These are phyloP conservation scores for Marasmius oreades DNA, from an alignment of 1,284 basidiomycete genomes.

Conservation along the genomic window DNA sequence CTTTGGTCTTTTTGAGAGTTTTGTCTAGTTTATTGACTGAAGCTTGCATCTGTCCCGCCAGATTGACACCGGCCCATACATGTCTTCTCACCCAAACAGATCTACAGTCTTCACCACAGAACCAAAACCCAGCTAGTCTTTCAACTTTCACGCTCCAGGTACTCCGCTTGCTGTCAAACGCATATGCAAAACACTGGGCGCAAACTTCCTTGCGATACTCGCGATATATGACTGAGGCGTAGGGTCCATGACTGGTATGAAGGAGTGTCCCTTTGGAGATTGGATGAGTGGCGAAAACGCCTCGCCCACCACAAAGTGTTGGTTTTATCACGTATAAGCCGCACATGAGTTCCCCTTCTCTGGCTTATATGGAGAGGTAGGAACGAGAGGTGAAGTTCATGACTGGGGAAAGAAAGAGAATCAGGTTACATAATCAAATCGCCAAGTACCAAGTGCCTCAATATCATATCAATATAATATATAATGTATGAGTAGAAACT, in stretches of 20 bases:
- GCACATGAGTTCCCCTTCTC: neutral
- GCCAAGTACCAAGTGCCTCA: too few relatives aligned
- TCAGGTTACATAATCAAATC: too few relatives aligned
- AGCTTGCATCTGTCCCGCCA: constrained; percentile 28
- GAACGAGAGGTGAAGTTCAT: neutral
- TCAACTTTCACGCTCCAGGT: constrained; percentile 40
- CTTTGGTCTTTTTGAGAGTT: constrained; percentile 26
- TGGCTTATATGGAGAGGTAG: neutral
- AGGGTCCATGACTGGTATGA: constrained; percentile 39
- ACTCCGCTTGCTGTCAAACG: constrained; percentile 40
- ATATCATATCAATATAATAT: too few relatives aligned
- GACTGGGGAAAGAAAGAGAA: too few relatives aligned
- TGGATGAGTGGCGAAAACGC: constrained; percentile 40
- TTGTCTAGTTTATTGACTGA: constrained; percentile 33
- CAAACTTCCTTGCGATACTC: constrained; percentile 64
- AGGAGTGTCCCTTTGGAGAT: constrained; percentile 41
- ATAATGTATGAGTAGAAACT: too few relatives aligned
- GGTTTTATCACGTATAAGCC: constrained; percentile 13
- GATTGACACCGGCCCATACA: constrained; percentile 23
- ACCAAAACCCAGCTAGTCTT: constrained; percentile 41
- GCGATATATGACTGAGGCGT: constrained; percentile 45
- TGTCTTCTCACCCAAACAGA: constrained; percentile 38
- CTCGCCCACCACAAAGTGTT: constrained; percentile 49
- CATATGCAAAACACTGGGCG: constrained; percentile 57
- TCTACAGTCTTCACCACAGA: constrained; percentile 49